Percentiles rank a stretch among this genome's conserved stretches.
These are phyloP conservation scores for Xylariales sp. DNA, from an alignment of 2,329 filamentous ascomycete genomes.

Conservation along the genomic window DNA sequence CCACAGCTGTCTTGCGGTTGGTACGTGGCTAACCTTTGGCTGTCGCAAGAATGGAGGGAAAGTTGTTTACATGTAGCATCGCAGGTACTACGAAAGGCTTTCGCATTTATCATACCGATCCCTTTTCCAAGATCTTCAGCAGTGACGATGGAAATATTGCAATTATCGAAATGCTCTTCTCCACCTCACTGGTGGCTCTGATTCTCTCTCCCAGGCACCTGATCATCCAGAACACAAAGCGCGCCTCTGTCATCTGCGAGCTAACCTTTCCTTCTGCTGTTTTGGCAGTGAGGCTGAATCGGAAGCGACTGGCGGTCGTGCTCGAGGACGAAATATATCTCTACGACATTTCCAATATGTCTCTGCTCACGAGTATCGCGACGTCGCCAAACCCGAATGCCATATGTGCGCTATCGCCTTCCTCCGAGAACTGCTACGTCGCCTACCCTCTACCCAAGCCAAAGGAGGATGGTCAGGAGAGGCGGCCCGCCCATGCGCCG, in stretches of 20 bases:
- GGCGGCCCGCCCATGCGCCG: slow-evolving; percentile 76
- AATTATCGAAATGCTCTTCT: slow-evolving; percentile 98
- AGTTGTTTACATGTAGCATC: slow-evolving; percentile 1
- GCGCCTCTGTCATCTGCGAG: slow-evolving; percentile 87
- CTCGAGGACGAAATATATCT: slow-evolving; percentile 96
- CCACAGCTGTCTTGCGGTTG: slow-evolving; percentile 93
- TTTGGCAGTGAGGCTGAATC: slow-evolving; percentile 86
- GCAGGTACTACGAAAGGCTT: slow-evolving; percentile 89
- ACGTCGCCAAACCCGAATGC: slow-evolving; percentile 91
- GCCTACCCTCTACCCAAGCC: slow-evolving; percentile 84
- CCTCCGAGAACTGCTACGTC: slow-evolving; percentile 92
- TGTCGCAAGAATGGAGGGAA: no score
- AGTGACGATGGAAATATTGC: slow-evolving; percentile 93
- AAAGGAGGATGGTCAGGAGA: slow-evolving; percentile 53
- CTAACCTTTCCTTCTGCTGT: slow-evolving; percentile 98
- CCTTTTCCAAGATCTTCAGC: slow-evolving; percentile 91
- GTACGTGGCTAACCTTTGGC: slow-evolving; percentile 48
- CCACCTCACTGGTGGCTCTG: slow-evolving; percentile 90
- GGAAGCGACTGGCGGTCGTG: slow-evolving; percentile 88
- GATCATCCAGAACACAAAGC: slow-evolving; percentile 94
- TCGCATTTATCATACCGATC: slow-evolving; percentile 93
- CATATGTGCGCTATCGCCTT: slow-evolving; percentile 89
- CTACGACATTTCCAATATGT: slow-evolving; percentile 99
- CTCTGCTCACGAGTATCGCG: slow-evolving; percentile 83
- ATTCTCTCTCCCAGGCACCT: slow-evolving; percentile 88